Base-by-base conservation (phyloP, 192 early-diverging fungal species). In the Mortierella hygrophila region DNA sequence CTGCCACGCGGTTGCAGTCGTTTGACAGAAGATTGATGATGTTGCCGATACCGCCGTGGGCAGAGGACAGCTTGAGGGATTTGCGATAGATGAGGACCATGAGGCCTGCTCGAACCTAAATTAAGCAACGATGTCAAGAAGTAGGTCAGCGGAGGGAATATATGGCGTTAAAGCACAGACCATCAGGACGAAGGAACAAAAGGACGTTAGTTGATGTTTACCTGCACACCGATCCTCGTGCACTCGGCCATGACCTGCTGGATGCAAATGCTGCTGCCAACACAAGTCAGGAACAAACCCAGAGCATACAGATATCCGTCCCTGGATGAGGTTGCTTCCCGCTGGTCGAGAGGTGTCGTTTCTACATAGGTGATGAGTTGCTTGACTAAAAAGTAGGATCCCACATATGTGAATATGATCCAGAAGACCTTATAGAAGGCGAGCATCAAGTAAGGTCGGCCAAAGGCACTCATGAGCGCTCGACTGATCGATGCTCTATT, bases 41-140 rank as follows among this genome's bases (percentile, higher is more conserved):
- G 80, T 94, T 92, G 29, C 94, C 92, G 63, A 94, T 92, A 40
- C 93, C 93, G 16, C 93, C 93, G 49, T 90, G 89, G 18, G 93
- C 89, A 37, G 91, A 93, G 46, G 91, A 91, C 42, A 95, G 82
- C 75, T 84, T 87, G 77, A 95, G 88, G 6, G 93, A 91, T 86
- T 95, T 95, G 42, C 94, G 91, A 80, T 95, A 95, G 71, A 95
- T 91, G 81, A 95, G 72, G 13, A 93, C 94, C 93, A 95, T 95
- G 60, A 95, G 86, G 11, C 92, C 93, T n/a, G 94, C 92, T 70
- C 93, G 92, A 79, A 91, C 92, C 92, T 93, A 88, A 40, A 74
- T 70, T 32, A 65, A 29, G 60, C 11, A 65, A 32, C 29, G 29
- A 65, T 65, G 8, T 49, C 84, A 38, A 40, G 6, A 71, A 21